Evolutionary conservation across 805 yeast species (phyloP).

Genomic region (Isabelozyma pseudorhagii): DNA sequence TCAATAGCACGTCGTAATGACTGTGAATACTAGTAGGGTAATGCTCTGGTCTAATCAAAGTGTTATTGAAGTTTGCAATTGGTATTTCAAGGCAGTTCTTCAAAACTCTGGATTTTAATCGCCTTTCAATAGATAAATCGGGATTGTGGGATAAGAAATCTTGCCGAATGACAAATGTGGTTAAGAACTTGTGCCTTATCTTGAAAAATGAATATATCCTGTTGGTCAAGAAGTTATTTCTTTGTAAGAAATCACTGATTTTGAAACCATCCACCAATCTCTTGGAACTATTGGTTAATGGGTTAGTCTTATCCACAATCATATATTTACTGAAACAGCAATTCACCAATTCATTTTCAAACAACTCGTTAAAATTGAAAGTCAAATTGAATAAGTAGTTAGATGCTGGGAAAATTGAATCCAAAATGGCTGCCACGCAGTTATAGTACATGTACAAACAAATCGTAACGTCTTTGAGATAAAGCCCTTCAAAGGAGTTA

Average conservation of each 20-base stretch:
- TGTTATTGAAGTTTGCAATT: conserved; percentile 2
- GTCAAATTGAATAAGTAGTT: conserved; percentile 18
- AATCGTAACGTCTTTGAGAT: conserved; percentile 12
- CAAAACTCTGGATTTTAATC: conserved; percentile 11
- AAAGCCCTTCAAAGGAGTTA: not conserved
- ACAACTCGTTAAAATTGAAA: conserved; percentile 10
- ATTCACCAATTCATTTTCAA: conserved; percentile 5
- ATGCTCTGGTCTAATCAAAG: conserved; percentile 7
- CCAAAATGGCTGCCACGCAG: conserved; percentile 18
- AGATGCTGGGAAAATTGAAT: conserved; percentile 19
- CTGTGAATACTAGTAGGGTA: conserved; percentile 5
- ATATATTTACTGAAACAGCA: conserved; percentile 4
- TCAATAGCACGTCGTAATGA: not conserved
- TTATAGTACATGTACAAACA: conserved; percentile 19
- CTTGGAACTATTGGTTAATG: not conserved
- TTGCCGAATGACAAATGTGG: not conserved
- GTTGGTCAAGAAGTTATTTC: conserved; percentile 22
- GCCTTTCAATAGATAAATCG: not conserved
- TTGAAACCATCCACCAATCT: not conserved
- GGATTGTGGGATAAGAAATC: not conserved
- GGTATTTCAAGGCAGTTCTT: conserved; percentile 7
- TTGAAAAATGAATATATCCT: conserved; percentile 21
- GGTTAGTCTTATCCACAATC: conserved; percentile 1
- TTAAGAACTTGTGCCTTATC: conserved; percentile 13
- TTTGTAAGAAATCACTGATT: conserved; percentile 14